These are phyloP conservation scores for Moricandia arvensis DNA, from an alignment of 345 rosid genomes.

Conservation along the genomic window DNA sequence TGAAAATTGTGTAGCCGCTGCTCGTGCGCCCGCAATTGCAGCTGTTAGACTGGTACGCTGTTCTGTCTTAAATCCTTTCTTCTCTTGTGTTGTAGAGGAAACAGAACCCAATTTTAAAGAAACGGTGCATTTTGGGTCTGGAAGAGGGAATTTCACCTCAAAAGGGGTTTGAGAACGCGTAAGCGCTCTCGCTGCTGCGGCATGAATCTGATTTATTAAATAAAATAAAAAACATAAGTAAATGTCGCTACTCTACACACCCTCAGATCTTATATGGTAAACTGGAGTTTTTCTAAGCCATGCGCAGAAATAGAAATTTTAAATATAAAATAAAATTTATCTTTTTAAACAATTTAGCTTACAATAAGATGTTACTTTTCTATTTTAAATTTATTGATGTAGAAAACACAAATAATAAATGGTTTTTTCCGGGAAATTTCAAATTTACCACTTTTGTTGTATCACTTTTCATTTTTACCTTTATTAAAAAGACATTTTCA, in stretches of 20 bases:
- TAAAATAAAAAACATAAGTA: not conserved
- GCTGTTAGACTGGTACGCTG: slow-evolving; percentile 55
- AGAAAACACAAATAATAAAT: no score
- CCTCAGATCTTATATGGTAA: slow-evolving; percentile 11
- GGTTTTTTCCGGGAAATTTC: no score
- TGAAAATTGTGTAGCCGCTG: slow-evolving; percentile 77
- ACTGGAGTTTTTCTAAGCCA: no score
- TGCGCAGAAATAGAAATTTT: no score
- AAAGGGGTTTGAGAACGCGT: slow-evolving; percentile 47
- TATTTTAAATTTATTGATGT: no score
- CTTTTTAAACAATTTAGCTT: no score
- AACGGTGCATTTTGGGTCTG: slow-evolving; percentile 61
- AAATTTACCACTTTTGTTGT: no score
- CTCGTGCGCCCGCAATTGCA: slow-evolving; percentile 85
- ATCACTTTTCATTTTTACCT: no score
- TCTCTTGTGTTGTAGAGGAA: slow-evolving; percentile 20
- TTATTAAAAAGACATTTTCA: no score
- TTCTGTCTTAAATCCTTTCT: slow-evolving; percentile 39
- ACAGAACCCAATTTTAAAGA: slow-evolving; percentile 83
- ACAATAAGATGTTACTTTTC: no score
- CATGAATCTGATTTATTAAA: slow-evolving; percentile 50
- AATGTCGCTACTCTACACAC: not conserved
- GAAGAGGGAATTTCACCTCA: slow-evolving; percentile 69
- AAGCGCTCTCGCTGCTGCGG: slow-evolving; percentile 83
- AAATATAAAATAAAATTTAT: no score